A percentile compares a stretch with the other conserved stretches of the same genome.
phyloP scores from a whole-genome alignment of 345 rosid species.

The Eucalyptus marginata region DNA sequence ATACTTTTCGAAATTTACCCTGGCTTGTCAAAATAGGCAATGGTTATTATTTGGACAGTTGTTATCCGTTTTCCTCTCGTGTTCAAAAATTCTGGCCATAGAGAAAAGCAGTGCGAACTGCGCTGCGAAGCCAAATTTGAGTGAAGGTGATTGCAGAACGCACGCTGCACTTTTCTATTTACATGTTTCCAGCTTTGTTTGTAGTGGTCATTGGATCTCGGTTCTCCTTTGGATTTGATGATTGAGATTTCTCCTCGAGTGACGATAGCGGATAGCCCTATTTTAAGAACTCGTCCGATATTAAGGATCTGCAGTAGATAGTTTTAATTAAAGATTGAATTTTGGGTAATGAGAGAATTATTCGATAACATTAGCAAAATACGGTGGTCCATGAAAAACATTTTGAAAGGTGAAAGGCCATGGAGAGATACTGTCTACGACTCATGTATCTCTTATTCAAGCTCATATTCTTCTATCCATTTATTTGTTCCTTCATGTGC shows the following conservation, averaged over 20 bases:
- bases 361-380: background rate
- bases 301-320: slow-evolving; percentile 5
- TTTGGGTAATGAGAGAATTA: background rate
- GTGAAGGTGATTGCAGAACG: background rate
- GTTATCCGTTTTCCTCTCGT: rapidly evolving
- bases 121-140: background rate
- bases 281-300: background rate
- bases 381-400: slow-evolving; percentile 9
- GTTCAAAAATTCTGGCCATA: background rate
- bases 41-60: background rate
- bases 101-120: background rate
- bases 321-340: background rate
- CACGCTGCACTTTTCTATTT: background rate
- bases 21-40: background rate
- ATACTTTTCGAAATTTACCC: background rate
- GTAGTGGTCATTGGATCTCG: background rate
- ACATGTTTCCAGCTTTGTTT: background rate
- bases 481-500: too few species aligned
- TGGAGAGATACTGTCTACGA: slow-evolving; percentile 14
- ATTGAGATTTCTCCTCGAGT: background rate
- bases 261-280: background rate
- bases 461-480: background rate
- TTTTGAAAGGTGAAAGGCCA: slow-evolving; percentile 19
- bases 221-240: background rate
- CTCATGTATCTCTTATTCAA: background rate